These are phyloP conservation scores for Pistacia integerrima DNA, from an alignment of 345 rosid species.

Conservation along the genomic window DNA sequence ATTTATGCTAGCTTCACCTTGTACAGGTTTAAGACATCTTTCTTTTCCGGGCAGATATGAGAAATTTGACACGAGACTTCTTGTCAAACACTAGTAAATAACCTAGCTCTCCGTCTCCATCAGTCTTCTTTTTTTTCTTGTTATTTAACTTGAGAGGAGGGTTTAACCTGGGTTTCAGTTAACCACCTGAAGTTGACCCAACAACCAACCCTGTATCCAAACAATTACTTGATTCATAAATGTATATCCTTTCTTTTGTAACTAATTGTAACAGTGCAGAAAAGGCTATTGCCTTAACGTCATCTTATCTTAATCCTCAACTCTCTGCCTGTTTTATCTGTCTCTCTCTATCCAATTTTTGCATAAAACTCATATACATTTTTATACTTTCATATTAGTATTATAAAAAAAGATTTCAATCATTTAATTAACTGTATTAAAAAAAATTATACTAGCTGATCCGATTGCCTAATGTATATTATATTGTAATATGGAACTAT, in stretches of 20 bases:
- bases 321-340: constrained; percentile 13
- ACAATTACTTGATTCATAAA: constrained; percentile 10
- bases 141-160: neutral
- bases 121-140: neutral
- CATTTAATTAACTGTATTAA: too few species aligned
- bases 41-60: constrained; percentile 31
- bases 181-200: constrained; percentile 59
- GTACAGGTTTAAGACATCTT: constrained; percentile 31
- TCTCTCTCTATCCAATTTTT: constrained; percentile 11
- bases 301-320: constrained; percentile 7
- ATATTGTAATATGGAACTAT: too few species aligned
- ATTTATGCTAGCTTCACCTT: constrained; percentile 33
- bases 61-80: constrained; percentile 31
- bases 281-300: constrained; percentile 13
- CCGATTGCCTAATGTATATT: too few species aligned
- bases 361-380: neutral
- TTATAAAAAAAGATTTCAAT: neutral
- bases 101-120: constrained; percentile 14
- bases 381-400: neutral
- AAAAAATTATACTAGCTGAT: too few species aligned
- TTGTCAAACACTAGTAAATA: constrained; percentile 18
- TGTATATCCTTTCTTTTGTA: constrained; percentile 22
- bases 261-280: constrained; percentile 20
- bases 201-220: constrained; percentile 16
- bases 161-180: constrained; percentile 37